Evolutionary conservation across 164 flowering plant genomes (phyloP), one percentile per base, ranked within the genome.

Genomic region (Magnolia kwangsiensis): DNA sequence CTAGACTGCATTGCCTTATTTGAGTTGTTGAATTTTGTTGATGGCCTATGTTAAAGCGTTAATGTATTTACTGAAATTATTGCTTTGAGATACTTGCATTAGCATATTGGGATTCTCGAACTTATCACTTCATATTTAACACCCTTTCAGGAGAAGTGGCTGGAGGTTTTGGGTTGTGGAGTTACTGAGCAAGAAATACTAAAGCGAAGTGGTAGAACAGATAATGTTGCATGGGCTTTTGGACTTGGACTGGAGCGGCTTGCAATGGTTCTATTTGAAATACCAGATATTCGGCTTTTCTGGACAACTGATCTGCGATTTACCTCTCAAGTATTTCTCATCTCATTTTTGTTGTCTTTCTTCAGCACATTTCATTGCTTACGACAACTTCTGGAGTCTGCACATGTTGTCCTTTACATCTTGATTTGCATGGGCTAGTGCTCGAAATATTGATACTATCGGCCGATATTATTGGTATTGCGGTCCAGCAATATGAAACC

Each of bases 161-260:
- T 95, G 88, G 98, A 95, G 77, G 99, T 94, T 78, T 86, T 96
- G 86, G 99, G 99, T 49, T 92, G 99, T 81, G 99, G 99, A 74
- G 98, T 96, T 81, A 92, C 86, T 21, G 98, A 96, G 84, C 93
- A 91, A 80, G 95, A 91, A 75, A 96, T 96, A 79, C 83, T 94
- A 73, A 89, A 83, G 79, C 87, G 88, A 82, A 88, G 82, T 84
- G 94, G 94, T 58, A 90, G 80, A 81, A 58, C 67, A 24, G 75
- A 90, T 83, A 88, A 91, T 86, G 94, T 91, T 81, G 98, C 98
- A 67, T 94, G 98, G 98, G 98, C 98, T 65, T 96, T 94, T 89
- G 98, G 99, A 31, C 97, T 94, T 78, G 98, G 98, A 59, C 78
- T 96, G 79, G 99, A 96, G 86, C 87, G 99, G 73, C 87, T 96